phyloP scores from a whole-genome alignment of 2,329 filamentous ascomycete species.

The Nemania bipapillata region DNA sequence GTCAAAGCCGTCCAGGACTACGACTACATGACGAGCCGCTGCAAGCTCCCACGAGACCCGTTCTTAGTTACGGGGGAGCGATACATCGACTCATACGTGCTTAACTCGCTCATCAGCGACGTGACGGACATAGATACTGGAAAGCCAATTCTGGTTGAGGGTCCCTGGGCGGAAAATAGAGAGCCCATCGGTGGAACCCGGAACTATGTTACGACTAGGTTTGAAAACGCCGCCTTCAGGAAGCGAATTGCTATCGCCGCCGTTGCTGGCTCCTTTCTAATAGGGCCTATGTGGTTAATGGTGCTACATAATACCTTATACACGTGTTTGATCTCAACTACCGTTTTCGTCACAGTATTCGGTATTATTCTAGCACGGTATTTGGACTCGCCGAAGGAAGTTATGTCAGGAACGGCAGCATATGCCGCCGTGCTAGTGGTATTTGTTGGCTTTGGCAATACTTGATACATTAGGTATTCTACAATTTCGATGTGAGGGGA shows the following conservation, averaged over 20 bases:
- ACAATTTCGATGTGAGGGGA: too few relatives aligned
- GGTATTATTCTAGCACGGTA: background rate
- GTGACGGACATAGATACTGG: background rate
- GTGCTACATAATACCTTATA: conserved; percentile 12
- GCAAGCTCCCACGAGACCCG: conserved; percentile 9
- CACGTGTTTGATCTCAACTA: conserved; percentile 10
- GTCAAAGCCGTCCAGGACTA: conserved; percentile 12
- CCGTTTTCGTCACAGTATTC: background rate
- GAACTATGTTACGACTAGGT: background rate
- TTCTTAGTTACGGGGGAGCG: conserved; percentile 11
- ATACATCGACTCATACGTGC: conserved; percentile 3
- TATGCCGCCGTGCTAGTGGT: conserved; percentile 10
- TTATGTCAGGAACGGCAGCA: conserved; percentile 13
- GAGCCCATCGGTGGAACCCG: conserved; percentile 7
- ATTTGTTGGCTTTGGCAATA: conserved; percentile 10
- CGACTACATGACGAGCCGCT: conserved; percentile 11
- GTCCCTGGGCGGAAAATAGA: background rate
- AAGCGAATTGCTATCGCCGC: conserved; percentile 2
- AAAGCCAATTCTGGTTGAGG: background rate
- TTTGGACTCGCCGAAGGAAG: conserved; percentile 10
- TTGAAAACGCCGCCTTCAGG: background rate
- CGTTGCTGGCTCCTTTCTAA: conserved; percentile 7
- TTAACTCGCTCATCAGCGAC: background rate
- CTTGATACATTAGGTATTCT: too few relatives aligned
- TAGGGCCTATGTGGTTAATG: conserved; percentile 17